Conservation (phyloP, 1,139 yeast genomes). For the Pneumocystis oryctolagi region DNA sequence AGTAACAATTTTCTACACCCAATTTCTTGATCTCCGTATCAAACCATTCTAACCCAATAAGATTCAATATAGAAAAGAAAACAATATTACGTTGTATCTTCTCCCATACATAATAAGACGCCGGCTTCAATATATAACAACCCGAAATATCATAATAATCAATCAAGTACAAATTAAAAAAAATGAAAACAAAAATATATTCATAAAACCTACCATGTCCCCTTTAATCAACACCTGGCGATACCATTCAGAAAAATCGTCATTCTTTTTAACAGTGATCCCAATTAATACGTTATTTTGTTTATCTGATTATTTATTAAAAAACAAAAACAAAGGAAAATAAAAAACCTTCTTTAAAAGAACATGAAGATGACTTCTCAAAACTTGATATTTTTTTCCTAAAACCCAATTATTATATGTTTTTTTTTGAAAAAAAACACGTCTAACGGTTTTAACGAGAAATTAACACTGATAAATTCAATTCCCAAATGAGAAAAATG, state of each 20-base stretch:
- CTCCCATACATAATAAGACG: slow-evolving; percentile 93
- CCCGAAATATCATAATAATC: slow-evolving; percentile 98
- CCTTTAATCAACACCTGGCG: slow-evolving; percentile 90
- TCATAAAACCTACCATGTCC: slow-evolving; percentile 42
- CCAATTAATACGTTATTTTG: slow-evolving; percentile 75
- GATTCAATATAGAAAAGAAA: not conserved
- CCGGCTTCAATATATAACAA: slow-evolving; percentile 94
- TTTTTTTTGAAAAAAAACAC: slow-evolving; percentile 25
- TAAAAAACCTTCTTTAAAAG: not conserved
- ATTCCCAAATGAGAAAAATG: slow-evolving; percentile 45
- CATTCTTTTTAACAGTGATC: slow-evolving; percentile 81
- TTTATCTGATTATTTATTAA: slow-evolving; percentile 8
- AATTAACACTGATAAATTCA: slow-evolving; percentile 45
- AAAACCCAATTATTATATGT: slow-evolving; percentile 23
- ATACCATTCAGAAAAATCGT: slow-evolving; percentile 95
- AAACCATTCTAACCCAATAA: slow-evolving; percentile 39
- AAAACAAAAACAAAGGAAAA: slow-evolving; percentile 9
- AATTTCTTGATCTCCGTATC: slow-evolving; percentile 62
- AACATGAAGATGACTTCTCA: slow-evolving; percentile 2
- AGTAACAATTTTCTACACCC: slow-evolving; percentile 90
- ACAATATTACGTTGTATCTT: slow-evolving; percentile 42
- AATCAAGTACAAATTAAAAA: slow-evolving; percentile 23
- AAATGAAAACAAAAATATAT: not conserved
- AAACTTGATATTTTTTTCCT: slow-evolving; percentile 17
- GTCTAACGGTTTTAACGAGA: slow-evolving; percentile 33